Evolutionary conservation across 306 rosid species (phyloP).

Genomic region (Ochetophila trinervis): DNA sequence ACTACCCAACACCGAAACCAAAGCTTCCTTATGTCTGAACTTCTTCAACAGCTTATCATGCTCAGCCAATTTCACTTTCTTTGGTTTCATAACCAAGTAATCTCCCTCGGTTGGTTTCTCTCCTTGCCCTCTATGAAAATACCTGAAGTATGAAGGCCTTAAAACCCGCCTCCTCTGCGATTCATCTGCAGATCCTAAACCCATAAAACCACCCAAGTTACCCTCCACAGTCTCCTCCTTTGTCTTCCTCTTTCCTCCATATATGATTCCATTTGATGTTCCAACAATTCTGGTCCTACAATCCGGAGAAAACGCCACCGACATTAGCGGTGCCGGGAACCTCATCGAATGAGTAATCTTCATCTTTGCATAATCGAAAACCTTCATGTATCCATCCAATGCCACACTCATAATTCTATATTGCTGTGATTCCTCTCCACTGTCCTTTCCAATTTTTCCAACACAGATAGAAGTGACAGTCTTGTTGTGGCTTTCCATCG

Average conservation of each 20-base stretch:
- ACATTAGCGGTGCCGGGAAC: slow-evolving; percentile 84
- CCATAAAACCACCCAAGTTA: slow-evolving; percentile 32
- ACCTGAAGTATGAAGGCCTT: slow-evolving; percentile 56
- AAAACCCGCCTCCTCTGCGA: slow-evolving; percentile 39
- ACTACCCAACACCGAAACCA: slow-evolving; percentile 57
- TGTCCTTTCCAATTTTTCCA: slow-evolving; percentile 44
- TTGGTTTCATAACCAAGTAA: slow-evolving; percentile 52
- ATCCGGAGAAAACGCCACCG: slow-evolving; percentile 65
- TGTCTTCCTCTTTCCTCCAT: slow-evolving; percentile 63
- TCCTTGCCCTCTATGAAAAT: slow-evolving; percentile 83
- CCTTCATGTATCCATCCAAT: slow-evolving; percentile 91
- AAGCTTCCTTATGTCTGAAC: slow-evolving; percentile 81
- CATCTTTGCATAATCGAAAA: slow-evolving; percentile 68
- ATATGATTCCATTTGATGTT: slow-evolving; percentile 72
- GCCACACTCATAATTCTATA: slow-evolving; percentile 78
- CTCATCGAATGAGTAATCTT: slow-evolving; percentile 84
- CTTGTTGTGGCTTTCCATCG: slow-evolving; percentile 93
- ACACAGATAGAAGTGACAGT: slow-evolving; percentile 77
- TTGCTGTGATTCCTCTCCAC: slow-evolving; percentile 50
- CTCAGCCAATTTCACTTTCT: slow-evolving; percentile 52
- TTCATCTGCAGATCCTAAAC: slow-evolving; percentile 33
- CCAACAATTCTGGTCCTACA: slow-evolving; percentile 61
- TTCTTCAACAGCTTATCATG: slow-evolving; percentile 78
- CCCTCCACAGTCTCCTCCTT: slow-evolving; percentile 42
- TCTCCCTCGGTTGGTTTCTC: slow-evolving; percentile 70